Evolutionary conservation across 805 yeast species (phyloP), one percentile per base, ranked within the genome.

Genomic region (Candida hungchunana): DNA sequence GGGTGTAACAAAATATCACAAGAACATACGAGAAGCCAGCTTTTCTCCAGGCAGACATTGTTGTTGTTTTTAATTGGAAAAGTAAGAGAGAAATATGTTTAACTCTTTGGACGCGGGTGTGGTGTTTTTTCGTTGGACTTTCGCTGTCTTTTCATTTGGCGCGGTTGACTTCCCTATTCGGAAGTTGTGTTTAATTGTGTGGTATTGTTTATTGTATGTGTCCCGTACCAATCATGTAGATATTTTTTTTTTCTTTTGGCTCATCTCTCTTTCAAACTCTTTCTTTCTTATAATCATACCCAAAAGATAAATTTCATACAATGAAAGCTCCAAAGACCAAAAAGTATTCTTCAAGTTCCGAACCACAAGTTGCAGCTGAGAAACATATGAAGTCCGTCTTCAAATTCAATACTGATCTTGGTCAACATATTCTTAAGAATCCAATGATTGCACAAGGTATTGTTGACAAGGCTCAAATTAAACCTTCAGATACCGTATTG

Each of bases 391-490:
- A 79, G 56, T 77, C 86, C 2, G 96, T 93, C 24, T 93, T 93
- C 75, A 93, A 93, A 58, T 89, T 93, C 76, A 93, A 93, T 63
- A 93, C 97, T 12, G 93, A 86, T 55, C 70, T 93, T 37, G 98
- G 98, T 45, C 98, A 93, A 66, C 98, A 93, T 69, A 88, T 93
- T 46, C 71, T 93, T 56, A 93, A 93, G 57, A 93, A 93, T 58
- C 98, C 98, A 1, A 69, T 89, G 36, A 93, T 93, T 19, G 97
- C 98, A 6, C 97, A 93, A 59, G 97, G 97, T 12, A 93, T 93
- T 59, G 98, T 93, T 13, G 97, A 93, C 59, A 90, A 90, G 56
- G 97, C 98, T 2, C 82, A 78, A 25, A 82, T 93, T 37, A 82
- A 79, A 52, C 97, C 97, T 3, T 81, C 94, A 20, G 98, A 93